Evolutionary conservation across 2,329 filamentous ascomycete genomes (phyloP), one percentile per base, ranked within the genome.

Genomic region (Emmonsiellopsis sp.): DNA sequence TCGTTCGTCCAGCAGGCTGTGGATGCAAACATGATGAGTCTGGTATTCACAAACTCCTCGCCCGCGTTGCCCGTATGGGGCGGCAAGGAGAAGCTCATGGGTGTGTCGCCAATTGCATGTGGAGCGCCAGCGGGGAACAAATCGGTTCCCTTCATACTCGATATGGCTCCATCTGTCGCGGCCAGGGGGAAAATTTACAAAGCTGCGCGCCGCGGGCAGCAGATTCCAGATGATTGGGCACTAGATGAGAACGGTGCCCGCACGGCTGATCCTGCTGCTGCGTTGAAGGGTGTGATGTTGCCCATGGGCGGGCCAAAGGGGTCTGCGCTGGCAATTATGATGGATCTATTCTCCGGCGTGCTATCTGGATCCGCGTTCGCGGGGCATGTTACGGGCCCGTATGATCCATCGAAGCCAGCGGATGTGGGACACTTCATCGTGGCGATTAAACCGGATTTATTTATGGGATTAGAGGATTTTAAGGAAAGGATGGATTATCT

Each of bases 291-390:
- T 1, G 86, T 34, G 13, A 92, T 93, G 88, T 71, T 92, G 16
- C 87, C 88, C 0, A 90, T 93, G 85, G 87, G 87, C 2, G 88
- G 89, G 0, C 87, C 88, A 0, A 93, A 93, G 67, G 89, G 89
- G 0, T 87, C 84, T 2, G 89, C 80, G 0, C 67, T 93, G 41
- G 75, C 86, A 0, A 81, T 93, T 53, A 92, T 90, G 86, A 93
- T 93, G 89, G 87, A 93, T 64, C 85, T 94, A 2, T 92, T 93
- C 64, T 90, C 86, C 0, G 88, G 87, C 1, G 73, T 75, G n/a
- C 60, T 93, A 0, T 89, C 86, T 0, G 88, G 87, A 0, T 85
- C 83, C 34, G 87, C 87, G 0, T 93, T 89, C 68, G 89, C 86
- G 0, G 87, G 87, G 0, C 76, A 86, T 62, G 88, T 93, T 15